A percentile compares a stretch with the other conserved stretches of the same genome.
Conservation (phyloP, 2,329 filamentous ascomycete species). For the Alternaria brassicicola region DNA sequence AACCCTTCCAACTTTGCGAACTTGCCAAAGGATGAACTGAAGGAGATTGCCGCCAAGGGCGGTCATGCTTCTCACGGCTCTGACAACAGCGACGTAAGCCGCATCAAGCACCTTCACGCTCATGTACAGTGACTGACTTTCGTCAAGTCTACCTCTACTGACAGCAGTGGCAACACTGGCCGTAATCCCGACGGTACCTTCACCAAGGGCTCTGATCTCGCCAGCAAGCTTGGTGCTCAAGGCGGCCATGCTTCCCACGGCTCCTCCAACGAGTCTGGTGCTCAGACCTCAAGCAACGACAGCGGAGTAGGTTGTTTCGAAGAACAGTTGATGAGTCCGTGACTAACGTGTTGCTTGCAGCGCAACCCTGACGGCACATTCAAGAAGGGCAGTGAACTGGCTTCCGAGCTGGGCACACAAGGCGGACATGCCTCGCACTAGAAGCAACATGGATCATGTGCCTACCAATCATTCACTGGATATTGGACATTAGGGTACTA, state of each 20-base stretch:
- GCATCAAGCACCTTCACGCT: neutral
- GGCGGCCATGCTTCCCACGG: conserved; percentile 46
- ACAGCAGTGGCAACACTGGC: conserved; percentile 21
- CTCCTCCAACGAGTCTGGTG: conserved; percentile 18
- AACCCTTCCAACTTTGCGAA: conserved; percentile 62
- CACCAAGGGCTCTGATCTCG: conserved; percentile 45
- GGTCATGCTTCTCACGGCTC: conserved; percentile 51
- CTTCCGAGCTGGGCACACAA: conserved; percentile 43
- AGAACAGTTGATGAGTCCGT: conserved; percentile 40
- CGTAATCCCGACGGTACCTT: conserved; percentile 51
- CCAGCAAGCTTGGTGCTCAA: conserved; percentile 46
- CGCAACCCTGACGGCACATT: conserved; percentile 53
- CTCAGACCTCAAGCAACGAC: conserved; percentile 10
- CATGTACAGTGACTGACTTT: neutral
- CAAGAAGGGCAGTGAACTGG: conserved; percentile 44
- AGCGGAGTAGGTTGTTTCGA: conserved; percentile 28
- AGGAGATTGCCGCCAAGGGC: conserved; percentile 57
- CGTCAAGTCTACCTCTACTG: neutral
- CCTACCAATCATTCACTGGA: neutral
- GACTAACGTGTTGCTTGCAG: conserved; percentile 27
- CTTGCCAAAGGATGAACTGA: conserved; percentile 57
- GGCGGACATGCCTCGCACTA: conserved; percentile 39
- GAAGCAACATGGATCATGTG: neutral
- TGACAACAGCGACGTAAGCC: conserved; percentile 1
- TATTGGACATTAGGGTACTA: neutral